These are phyloP conservation scores for Mortierella sp. DNA, from an alignment of 371 early-diverging fungal species.

Conservation along the genomic window DNA sequence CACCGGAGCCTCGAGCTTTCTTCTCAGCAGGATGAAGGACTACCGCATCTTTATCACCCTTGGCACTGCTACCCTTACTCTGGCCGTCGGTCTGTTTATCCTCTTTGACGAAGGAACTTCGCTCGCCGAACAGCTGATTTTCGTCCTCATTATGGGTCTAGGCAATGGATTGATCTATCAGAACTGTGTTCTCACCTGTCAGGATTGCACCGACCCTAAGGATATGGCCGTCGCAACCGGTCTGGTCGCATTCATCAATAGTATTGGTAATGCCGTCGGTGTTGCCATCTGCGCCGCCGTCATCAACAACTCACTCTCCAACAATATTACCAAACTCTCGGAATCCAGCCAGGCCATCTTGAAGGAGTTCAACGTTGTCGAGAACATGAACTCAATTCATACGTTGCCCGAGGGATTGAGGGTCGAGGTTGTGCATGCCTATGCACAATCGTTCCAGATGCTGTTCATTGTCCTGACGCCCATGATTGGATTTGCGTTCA, in stretches of 20 bases:
- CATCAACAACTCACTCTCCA: conserved; percentile 49
- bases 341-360: conserved; percentile 22
- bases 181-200: conserved; percentile 46
- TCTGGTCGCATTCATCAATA: conserved; percentile 53
- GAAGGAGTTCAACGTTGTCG: conserved; percentile 40
- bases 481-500: conserved; percentile 46
- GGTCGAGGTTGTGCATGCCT: conserved; percentile 40
- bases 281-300: conserved; percentile 59
- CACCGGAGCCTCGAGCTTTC: conserved; percentile 9
- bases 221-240: conserved; percentile 61
- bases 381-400: conserved; percentile 28
- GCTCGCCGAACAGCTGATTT: conserved; percentile 53
- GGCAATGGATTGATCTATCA: conserved; percentile 70
- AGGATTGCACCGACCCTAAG: conserved; percentile 50
- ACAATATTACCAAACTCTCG: conserved; percentile 32
- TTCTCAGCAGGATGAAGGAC: conserved; percentile 55
- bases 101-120: conserved; percentile 56
- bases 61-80: conserved; percentile 60
- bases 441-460: conserved; percentile 52
- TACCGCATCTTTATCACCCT: conserved; percentile 58
- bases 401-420: conserved; percentile 42
- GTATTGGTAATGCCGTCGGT: conserved; percentile 60
- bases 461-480: conserved; percentile 56
- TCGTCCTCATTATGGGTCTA: conserved; percentile 66
- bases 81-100: conserved; percentile 64